A percentile compares a stretch with the other conserved stretches of the same genome.
Conservation (phyloP, 352 stramenopile genomes). For the Globisporangium paroecandrum region DNA sequence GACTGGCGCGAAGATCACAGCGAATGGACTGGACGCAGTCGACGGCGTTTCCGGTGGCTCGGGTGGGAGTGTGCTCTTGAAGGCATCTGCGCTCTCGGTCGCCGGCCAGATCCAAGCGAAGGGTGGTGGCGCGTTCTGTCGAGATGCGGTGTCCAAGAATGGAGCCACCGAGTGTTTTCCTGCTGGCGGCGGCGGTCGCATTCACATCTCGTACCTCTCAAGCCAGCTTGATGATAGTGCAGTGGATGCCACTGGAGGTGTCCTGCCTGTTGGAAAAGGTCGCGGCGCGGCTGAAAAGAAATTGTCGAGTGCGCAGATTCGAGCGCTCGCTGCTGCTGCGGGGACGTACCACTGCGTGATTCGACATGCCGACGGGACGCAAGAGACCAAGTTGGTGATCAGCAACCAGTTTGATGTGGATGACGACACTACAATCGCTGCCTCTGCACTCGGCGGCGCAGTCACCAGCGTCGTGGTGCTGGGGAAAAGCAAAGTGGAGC, state of each 20-base stretch:
- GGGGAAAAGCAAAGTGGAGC: constrained; percentile 10
- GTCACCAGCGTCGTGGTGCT: constrained; percentile 43
- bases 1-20: constrained; percentile 39
- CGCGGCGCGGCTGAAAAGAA: constrained; percentile 27
- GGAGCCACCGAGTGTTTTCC: constrained; percentile 44
- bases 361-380: constrained; percentile 39
- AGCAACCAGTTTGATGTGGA: constrained; percentile 31
- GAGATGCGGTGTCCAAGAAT: constrained; percentile 20
- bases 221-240: constrained; percentile 54
- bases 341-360: constrained; percentile 69
- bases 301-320: constrained; percentile 36
- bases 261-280: constrained; percentile 19
- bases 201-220: constrained; percentile 67
- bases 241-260: constrained; percentile 56
- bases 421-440: background rate
- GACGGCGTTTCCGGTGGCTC: constrained; percentile 44
- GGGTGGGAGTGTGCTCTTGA: constrained; percentile 52
- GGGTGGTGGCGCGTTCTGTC: constrained; percentile 52
- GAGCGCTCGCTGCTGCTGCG: constrained; percentile 42
- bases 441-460: constrained; percentile 29
- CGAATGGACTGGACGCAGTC: constrained; percentile 43
- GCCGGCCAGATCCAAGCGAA: constrained; percentile 39
- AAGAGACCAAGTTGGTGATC: constrained; percentile 44
- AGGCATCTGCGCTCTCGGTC: constrained; percentile 45
- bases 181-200: constrained; percentile 56